phyloP scores from a whole-genome alignment of 2,329 filamentous ascomycete genomes.

The Fusarium continuum region DNA sequence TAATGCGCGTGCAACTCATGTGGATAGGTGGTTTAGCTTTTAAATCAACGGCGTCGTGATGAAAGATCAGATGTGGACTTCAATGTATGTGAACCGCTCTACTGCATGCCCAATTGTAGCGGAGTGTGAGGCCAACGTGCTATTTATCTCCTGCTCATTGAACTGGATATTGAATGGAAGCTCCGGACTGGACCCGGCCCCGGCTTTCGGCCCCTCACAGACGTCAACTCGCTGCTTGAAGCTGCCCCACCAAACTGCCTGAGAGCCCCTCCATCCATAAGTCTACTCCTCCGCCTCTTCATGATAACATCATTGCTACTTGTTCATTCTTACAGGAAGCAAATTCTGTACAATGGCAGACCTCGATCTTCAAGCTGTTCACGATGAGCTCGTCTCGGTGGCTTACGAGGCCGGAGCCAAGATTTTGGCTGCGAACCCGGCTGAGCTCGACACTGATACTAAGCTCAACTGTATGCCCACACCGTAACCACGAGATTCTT shows the following conservation, averaged over 20 bases:
- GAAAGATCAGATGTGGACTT: constrained; percentile 9
- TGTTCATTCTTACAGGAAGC: not conserved
- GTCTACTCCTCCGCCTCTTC: constrained; percentile 15
- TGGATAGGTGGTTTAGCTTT: constrained; percentile 9
- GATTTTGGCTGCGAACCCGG: constrained; percentile 69
- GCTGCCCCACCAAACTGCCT: constrained; percentile 33
- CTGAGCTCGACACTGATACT: constrained; percentile 64
- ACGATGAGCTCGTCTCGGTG: constrained; percentile 67
- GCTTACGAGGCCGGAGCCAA: constrained; percentile 72
- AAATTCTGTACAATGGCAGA: constrained; percentile 56
- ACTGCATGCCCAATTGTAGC: constrained; percentile 3
- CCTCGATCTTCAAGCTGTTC: constrained; percentile 68
- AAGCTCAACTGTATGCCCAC: constrained; percentile 70
- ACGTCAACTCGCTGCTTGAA: constrained; percentile 6
- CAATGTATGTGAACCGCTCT: not conserved
- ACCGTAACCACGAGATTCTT: not conserved
- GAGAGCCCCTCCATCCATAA: constrained; percentile 41
- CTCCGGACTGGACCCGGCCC: constrained; percentile 19
- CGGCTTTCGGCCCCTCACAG: constrained; percentile 27
- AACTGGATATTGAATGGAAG: not conserved
- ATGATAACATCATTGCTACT: not conserved
- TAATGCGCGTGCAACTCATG: constrained; percentile 13
- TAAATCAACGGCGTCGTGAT: constrained; percentile 32
- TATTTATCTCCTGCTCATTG: not conserved
- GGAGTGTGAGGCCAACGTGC: not conserved